Base-by-base conservation (phyloP, 345 rosid species). In the Aurinia saxatilis region DNA sequence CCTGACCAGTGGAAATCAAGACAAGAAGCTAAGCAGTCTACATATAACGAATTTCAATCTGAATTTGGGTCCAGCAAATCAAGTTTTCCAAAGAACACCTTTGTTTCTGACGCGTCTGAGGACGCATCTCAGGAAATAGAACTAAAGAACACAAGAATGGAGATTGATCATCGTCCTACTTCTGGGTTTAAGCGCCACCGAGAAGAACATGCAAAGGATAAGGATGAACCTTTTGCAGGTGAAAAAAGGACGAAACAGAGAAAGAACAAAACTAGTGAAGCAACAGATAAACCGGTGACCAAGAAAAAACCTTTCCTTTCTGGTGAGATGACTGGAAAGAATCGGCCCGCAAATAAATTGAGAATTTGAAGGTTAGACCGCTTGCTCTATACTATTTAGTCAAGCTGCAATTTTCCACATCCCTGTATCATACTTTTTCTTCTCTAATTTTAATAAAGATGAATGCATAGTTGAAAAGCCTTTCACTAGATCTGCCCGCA, bases 1-100 rank as follows among this genome's bases (percentile, higher is more conserved):
- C 84, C 90, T 50, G 90, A 82, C 50, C 86, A 79, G 57, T 93
- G 99, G 99, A 87, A 76, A 78, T 76, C 79, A 33, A 90, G 67
- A 74, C 97, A 82, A 75, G 80, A 74, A 73, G 78, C 91, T 6
- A 93, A 90, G 77, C 85, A 90, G 70, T 81, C 87, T 7, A 65
- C 87, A 60, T 90, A 81, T 76, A 70, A 84, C 8, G 87, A 90
- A 6, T 93, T 82, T 60, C 63, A 38, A 61, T 77, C 80, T 39
- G 55, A 83, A 48, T 93, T 93, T 69, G 97, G 97, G 51, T 77
- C 90, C 15, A 53, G 60, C 54, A 81, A 80, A 68, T 45, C 74
- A 51, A 81, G 70, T 29, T 71, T 69, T 59, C 76, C 60, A 72
- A 74, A 64, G 49, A 82, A 75, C 57, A 53, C 70, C 21, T 79